phyloP scores from a whole-genome alignment of 2,329 filamentous ascomycete species.

The Alternaria sp. region DNA sequence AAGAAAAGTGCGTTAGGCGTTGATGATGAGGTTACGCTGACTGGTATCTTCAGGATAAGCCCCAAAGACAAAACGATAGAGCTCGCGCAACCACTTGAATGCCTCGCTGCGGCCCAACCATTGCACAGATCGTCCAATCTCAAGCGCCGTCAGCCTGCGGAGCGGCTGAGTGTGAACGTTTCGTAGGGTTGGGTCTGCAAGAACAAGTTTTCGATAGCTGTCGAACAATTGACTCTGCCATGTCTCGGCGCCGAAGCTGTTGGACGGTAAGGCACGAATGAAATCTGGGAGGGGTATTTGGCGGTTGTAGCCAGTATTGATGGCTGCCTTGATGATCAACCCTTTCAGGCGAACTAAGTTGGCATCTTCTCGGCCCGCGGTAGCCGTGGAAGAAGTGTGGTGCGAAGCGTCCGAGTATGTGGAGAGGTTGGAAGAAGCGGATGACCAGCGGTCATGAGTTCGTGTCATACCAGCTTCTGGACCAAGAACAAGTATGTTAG shows the following conservation, averaged over 20 bases:
- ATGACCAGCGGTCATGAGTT: constrained; percentile 79
- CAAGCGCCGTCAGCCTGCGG: constrained; percentile 71
- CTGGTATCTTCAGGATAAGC: constrained; percentile 82
- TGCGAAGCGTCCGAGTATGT: constrained; percentile 75
- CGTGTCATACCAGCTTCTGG: constrained; percentile 64
- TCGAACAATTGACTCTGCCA: constrained; percentile 77
- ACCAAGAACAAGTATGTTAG: constrained; percentile 88
- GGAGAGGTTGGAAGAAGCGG: constrained; percentile 75
- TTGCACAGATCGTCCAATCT: constrained; percentile 80
- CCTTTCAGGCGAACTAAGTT: constrained; percentile 81
- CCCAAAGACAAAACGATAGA: constrained; percentile 85
- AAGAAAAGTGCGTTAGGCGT: constrained; percentile 33
- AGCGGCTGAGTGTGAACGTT: constrained; percentile 58
- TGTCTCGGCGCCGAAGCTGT: constrained; percentile 77
- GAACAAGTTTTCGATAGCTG: constrained; percentile 81
- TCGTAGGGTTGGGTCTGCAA: constrained; percentile 73
- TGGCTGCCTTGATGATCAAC: constrained; percentile 82
- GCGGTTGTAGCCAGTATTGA: constrained; percentile 82
- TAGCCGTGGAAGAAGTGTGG: constrained; percentile 74
- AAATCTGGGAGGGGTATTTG: constrained; percentile 73
- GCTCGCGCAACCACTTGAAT: constrained; percentile 80
- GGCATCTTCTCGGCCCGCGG: constrained; percentile 73
- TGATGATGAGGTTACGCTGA: constrained; percentile 69
- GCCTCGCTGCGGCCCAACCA: constrained; percentile 77
- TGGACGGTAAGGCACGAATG: constrained; percentile 76